Base-by-base conservation (phyloP, 192 early-diverging fungal species). In the Coemansia sp. region DNA sequence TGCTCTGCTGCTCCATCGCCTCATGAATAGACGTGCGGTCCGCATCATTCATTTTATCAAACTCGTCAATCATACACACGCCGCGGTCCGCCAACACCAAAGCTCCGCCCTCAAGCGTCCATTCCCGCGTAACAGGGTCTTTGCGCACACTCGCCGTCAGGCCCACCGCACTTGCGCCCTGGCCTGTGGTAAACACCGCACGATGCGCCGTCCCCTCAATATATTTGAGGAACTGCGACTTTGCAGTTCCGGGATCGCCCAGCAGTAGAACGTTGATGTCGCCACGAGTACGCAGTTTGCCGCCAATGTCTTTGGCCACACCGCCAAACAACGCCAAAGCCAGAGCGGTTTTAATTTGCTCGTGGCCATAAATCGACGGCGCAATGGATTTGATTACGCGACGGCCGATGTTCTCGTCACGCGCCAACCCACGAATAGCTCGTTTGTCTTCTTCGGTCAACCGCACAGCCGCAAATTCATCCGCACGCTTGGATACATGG, bases 1-100 rank as follows among this genome's bases (percentile, higher is more conserved):
- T 90, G 15, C 89, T 88, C 69, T 93, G 91, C 73, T 93, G 91
- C 60, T 93, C 91, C 91, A 93, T 93, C 2, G 90, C 91, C 60
- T 93, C 91, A 49, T 88, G 85, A 19, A 93, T 87, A 2, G 89
- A 85, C 6, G 86, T 86, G 65, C 90, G 89, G 57, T 92, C 90
- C 8, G 84, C 66, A 55, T 90, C 88, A 15, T 86, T 62, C 58
- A 93, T 89, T 50, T 86, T 87, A 11, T 88, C 89, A 85, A 93
- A 93, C 75, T 93, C 91, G 57, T 93, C 91, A 51, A 93, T 91
- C 62, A 90, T 92, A 61, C 91, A 93, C 4, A 93, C 35, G 0
- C 91, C 91, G 4, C 88, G 75, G 65, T 93, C 91, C 1, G 91
- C 89, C 38, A 92, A 69, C 8, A 93, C 91, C 15, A 93, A 66